Conservation (phyloP, 495 filamentous ascomycete genomes). For the Hapsidospora chrysogenum region DNA sequence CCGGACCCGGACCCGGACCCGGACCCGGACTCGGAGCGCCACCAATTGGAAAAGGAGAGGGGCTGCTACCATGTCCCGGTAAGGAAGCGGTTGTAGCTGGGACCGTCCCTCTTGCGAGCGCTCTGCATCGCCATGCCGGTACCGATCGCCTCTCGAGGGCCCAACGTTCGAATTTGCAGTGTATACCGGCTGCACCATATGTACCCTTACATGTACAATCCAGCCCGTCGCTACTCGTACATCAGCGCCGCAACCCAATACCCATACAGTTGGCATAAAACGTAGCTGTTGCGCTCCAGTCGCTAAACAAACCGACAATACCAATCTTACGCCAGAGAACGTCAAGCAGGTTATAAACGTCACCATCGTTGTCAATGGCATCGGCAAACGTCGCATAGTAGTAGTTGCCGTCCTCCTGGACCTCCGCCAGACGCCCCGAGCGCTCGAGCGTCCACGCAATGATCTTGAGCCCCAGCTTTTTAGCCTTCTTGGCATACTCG, state of each 20-base stretch:
- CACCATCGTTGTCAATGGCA: constrained; percentile 37
- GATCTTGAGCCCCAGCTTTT: constrained; percentile 35
- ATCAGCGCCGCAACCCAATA: neutral
- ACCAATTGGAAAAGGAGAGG: no score
- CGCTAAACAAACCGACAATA: constrained; percentile 38
- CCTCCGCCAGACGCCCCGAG: constrained; percentile 33
- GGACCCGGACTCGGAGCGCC: no score
- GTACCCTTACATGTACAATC: no score
- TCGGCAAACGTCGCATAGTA: constrained; percentile 34
- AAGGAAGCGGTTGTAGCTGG: no score
- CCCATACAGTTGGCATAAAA: constrained; percentile 49
- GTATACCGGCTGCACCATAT: no score
- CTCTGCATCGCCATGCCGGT: no score
- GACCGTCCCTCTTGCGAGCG: no score
- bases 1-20: no score
- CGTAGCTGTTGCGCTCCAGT: constrained; percentile 43
- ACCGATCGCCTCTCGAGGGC: no score
- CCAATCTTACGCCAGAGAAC: constrained; percentile 39
- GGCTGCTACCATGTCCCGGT: no score
- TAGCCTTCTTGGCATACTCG: constrained; percentile 27
- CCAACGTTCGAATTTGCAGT: no score
- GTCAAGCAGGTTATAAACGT: constrained; percentile 40
- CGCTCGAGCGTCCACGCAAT: constrained; percentile 48
- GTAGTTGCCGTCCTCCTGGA: constrained; percentile 22
- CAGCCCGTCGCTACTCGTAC: no score